These are phyloP conservation scores for Panicum virgatum DNA, from an alignment of 202 grass and related monocot genomes.

Conservation along the genomic window DNA sequence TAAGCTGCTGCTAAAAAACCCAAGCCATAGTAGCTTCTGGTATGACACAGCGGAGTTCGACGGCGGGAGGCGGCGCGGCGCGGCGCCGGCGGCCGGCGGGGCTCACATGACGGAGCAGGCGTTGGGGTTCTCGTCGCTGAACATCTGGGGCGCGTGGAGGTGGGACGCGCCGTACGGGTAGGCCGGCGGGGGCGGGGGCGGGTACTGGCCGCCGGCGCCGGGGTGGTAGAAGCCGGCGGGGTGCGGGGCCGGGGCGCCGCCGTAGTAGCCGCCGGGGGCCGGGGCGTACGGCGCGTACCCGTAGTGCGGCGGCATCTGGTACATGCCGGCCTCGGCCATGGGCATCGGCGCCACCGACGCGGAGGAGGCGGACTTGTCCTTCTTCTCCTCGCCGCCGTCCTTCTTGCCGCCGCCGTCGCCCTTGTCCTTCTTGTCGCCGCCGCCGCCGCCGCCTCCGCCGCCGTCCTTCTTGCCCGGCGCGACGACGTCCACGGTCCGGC, in stretches of 20 bases:
- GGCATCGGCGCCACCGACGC: slow-evolving; percentile 31
- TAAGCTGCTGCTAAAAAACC: neutral
- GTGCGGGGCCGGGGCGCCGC: slow-evolving; percentile 19
- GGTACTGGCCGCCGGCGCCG: slow-evolving; percentile 22
- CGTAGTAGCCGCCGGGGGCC: slow-evolving; percentile 32
- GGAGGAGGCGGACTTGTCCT: slow-evolving; percentile 24
- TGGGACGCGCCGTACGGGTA: slow-evolving; percentile 43
- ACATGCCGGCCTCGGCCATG: slow-evolving; percentile 43
- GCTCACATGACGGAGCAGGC: slow-evolving; percentile 77
- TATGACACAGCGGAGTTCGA: slow-evolving; percentile 24
- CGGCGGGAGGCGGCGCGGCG: neutral
- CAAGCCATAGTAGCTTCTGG: neutral
- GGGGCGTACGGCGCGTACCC: slow-evolving; percentile 18
- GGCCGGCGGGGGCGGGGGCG: neutral
- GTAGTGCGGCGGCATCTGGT: slow-evolving; percentile 46
- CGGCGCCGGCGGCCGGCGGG: neutral
- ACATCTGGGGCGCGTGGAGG: slow-evolving; percentile 68
- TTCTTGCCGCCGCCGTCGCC: slow-evolving; percentile 32
- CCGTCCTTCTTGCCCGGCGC: slow-evolving; percentile 47
- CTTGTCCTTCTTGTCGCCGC: slow-evolving; percentile 44
- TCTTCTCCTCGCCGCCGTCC: slow-evolving; percentile 15
- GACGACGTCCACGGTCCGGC: slow-evolving; percentile 60
- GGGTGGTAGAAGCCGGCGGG: slow-evolving; percentile 33
- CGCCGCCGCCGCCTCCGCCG: neutral
- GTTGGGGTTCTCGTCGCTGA: slow-evolving; percentile 97